phyloP scores from a whole-genome alignment of 768 basidiomycete genomes.

The Boletus insuetus region DNA sequence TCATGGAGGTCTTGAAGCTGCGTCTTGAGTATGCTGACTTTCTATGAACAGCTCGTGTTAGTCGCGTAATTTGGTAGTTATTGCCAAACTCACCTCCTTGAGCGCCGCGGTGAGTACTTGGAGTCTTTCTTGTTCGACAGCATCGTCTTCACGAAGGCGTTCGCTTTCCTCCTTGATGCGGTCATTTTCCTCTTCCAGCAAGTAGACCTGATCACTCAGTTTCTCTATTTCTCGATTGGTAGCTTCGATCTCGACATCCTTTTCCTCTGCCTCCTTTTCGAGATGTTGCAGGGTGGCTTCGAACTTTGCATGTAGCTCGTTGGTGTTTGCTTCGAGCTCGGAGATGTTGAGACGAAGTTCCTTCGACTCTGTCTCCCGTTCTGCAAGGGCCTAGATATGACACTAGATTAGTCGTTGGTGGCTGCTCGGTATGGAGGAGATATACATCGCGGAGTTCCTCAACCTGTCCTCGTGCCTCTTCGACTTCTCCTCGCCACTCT shows the following conservation, averaged over 20 bases:
- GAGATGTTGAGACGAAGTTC: conserved; percentile 70
- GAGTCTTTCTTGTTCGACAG: conserved; percentile 63
- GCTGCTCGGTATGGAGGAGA: neutral
- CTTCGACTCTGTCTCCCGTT: conserved; percentile 76
- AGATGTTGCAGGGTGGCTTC: conserved; percentile 73
- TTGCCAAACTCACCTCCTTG: conserved; percentile 62
- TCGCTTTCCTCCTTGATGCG: conserved; percentile 69
- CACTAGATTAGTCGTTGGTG: neutral
- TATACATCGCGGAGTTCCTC: conserved; percentile 77
- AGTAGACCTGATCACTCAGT: conserved; percentile 76
- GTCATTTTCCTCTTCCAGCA: conserved; percentile 86
- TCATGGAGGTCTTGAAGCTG: conserved; percentile 66
- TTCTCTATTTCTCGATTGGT: conserved; percentile 77
- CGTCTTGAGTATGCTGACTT: conserved; percentile 60
- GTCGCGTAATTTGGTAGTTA: neutral
- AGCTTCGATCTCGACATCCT: conserved; percentile 72
- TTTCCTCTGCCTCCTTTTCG: conserved; percentile 74
- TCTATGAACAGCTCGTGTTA: conserved; percentile 42
- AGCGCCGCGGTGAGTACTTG: conserved; percentile 68
- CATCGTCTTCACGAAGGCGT: conserved; percentile 67
- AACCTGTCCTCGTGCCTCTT: conserved; percentile 72
- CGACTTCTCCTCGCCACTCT: conserved; percentile 87
- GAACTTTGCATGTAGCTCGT: conserved; percentile 70
- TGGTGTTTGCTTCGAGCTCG: conserved; percentile 70
- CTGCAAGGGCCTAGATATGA: conserved; percentile 58